Base-by-base conservation (phyloP, 345 rosid species). In the Acer saccharum region DNA sequence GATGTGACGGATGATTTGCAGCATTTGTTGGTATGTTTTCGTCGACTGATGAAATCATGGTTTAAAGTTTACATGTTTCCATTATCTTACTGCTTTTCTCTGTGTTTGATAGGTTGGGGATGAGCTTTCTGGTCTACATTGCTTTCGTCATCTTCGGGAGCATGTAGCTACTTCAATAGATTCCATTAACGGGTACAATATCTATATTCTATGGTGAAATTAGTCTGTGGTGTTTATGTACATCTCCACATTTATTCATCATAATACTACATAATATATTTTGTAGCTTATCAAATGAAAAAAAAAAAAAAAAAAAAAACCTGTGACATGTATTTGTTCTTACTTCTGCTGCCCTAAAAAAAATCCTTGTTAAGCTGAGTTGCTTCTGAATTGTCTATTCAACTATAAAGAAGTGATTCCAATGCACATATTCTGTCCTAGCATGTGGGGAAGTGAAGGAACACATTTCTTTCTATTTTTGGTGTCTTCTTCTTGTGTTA, bases 131-230 rank as follows among this genome's bases (percentile, higher is more conserved):
- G 99, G 99, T 83, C 81, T 94, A 57, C 97, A 96, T 83, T 94
- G 99, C 92, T 96, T 96, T 84, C 98, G 97, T 60, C 98, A 94
- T 81, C 95, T 96, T 82, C 93, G 97, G 65, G 99, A 96, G 84
- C 97, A 90, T 79, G 98, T 96, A 32, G 86, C 89, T 35, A 82
- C 84, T 80, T 89, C 98, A 63, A 82, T 92, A 81, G 99, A 94
- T 80, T 91, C 98, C 35, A 84, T 92, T 80, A 94, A 91, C 85
- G 89, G 94, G 99, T 96, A 81, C 16, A 20, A 71, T 54, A 72
- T 76, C 50, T 61, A 74, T 41, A 6, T 12, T 50, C 18, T 55
- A 3, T 29, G 64, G 60, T 23, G 62, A 46, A 43, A 46, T 46
- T 39, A 65, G 21, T 63, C 60, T 61, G 21, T 27, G 50, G 20